A percentile compares a stretch with the other conserved stretches of the same genome.
Conservation (phyloP, 352 stramenopile genomes). For the Pilasporangium apinafurcum region DNA sequence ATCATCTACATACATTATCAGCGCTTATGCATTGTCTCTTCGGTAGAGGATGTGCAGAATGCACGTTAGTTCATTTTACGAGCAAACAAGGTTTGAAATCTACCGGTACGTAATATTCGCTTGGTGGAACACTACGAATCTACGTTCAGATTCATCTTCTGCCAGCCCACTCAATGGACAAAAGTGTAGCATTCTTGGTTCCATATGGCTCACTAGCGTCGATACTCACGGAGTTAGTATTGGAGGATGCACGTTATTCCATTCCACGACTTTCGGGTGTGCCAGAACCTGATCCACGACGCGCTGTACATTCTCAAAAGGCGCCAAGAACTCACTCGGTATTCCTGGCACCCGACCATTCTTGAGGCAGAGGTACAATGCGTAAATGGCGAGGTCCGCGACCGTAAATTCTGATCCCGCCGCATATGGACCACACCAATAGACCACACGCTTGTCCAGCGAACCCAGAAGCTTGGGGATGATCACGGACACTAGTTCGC, state of each 20-base stretch:
- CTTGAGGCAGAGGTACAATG: constrained; percentile 12
- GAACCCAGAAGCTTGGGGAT: constrained; percentile 18
- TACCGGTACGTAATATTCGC: no score
- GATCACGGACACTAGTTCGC: constrained; percentile 2
- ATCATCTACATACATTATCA: no score
- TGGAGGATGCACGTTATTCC: constrained; percentile 15
- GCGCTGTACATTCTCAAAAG: constrained; percentile 13
- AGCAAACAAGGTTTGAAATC: no score
- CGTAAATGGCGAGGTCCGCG: constrained; percentile 24
- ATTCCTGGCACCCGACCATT: constrained; percentile 16
- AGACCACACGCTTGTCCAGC: constrained; percentile 38
- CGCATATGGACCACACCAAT: constrained; percentile 8
- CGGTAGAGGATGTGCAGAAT: no score
- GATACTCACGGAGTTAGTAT: no score
- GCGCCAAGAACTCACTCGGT: constrained; percentile 13
- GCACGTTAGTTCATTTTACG: no score
- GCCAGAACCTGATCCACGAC: constrained; percentile 17
- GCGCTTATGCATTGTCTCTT: no score
- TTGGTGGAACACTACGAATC: no score
- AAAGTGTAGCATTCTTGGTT: no score
- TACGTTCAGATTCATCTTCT: no score
- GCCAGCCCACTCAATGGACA: no score
- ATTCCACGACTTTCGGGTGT: constrained; percentile 29
- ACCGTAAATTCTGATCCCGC: constrained; percentile 12
- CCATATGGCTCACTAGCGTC: no score